phyloP scores from a whole-genome alignment of 352 stramenopile genomes.

The Phytopythium montanum region DNA sequence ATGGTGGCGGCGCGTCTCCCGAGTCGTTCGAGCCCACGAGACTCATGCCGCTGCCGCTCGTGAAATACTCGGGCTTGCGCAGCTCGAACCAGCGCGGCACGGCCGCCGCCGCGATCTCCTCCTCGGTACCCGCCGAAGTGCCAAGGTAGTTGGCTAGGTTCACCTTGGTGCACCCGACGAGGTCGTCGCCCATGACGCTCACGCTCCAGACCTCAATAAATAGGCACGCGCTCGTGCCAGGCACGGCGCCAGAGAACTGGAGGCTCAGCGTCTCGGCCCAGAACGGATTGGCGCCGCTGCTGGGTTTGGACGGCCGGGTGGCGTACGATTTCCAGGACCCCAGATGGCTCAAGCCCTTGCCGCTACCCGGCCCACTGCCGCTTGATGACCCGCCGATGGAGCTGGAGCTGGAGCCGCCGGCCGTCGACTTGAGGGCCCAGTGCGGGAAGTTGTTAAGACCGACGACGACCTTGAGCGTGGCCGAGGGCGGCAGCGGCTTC shows the following conservation, averaged over 20 bases:
- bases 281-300: conserved; percentile 44
- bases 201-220: conserved; percentile 78
- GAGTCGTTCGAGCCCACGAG: conserved; percentile 3
- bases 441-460: conserved; percentile 75
- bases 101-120: conserved; percentile 63
- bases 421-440: conserved; percentile 39
- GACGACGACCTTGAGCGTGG: conserved; percentile 58
- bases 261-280: conserved; percentile 79
- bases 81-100: conserved; percentile 81
- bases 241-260: conserved; percentile 73
- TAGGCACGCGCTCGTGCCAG: conserved; percentile 65
- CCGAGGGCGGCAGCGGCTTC: conserved; percentile 38
- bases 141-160: conserved; percentile 72
- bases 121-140: conserved; percentile 50
- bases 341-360: conserved; percentile 42
- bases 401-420: conserved; percentile 7
- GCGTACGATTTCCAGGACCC: conserved; percentile 64
- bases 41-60: conserved; percentile 1
- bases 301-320: conserved; percentile 54
- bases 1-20: not conserved
- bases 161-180: conserved; percentile 71
- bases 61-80: conserved; percentile 47
- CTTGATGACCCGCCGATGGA: conserved; percentile 16
- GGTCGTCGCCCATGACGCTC: conserved; percentile 74
- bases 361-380: conserved; percentile 12